These are phyloP conservation scores for Coniella vitis DNA, from an alignment of 2,329 filamentous ascomycete genomes.

Conservation along the genomic window DNA sequence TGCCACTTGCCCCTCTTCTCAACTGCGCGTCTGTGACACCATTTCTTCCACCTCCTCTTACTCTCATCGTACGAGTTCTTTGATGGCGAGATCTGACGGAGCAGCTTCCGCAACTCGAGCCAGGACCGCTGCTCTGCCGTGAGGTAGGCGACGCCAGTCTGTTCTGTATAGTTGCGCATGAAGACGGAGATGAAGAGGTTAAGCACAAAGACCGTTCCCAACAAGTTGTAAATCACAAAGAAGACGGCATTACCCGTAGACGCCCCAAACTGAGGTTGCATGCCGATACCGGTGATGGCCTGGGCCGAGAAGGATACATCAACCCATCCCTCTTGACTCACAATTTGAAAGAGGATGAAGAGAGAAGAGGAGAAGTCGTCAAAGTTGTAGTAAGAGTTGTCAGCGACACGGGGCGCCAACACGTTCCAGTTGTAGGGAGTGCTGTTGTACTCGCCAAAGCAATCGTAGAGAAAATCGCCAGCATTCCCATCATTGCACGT, in stretches of 20 bases:
- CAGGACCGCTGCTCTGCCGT: conserved; percentile 95
- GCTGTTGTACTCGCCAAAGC: conserved; percentile 75
- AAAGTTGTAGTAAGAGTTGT: conserved; percentile 83
- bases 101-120: conserved; percentile 86
- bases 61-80: conserved; percentile 80
- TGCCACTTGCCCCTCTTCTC: conserved; percentile 95
- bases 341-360: conserved; percentile 97
- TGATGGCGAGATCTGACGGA: conserved; percentile 89
- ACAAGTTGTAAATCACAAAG: conserved; percentile 92
- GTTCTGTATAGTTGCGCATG: conserved; percentile 99
- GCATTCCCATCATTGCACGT: conserved; percentile 68
- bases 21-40: conserved; percentile 91
- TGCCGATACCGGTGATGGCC: conserved; percentile 68
- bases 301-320: conserved; percentile 85
- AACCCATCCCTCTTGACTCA: conserved; percentile 96
- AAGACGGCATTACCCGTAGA: conserved; percentile 85
- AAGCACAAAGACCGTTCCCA: conserved; percentile 92
- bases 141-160: conserved; percentile 92
- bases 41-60: conserved; percentile 73
- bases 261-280: conserved; percentile 63
- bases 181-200: conserved; percentile 98
- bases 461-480: conserved; percentile 59
- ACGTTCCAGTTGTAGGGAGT: conserved; percentile 79
- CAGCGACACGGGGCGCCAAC: conserved; percentile 71
- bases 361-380: conserved; percentile 90